These are phyloP conservation scores for Alternaria metachromatica DNA, from an alignment of 2,329 filamentous ascomycete genomes.

Conservation along the genomic window DNA sequence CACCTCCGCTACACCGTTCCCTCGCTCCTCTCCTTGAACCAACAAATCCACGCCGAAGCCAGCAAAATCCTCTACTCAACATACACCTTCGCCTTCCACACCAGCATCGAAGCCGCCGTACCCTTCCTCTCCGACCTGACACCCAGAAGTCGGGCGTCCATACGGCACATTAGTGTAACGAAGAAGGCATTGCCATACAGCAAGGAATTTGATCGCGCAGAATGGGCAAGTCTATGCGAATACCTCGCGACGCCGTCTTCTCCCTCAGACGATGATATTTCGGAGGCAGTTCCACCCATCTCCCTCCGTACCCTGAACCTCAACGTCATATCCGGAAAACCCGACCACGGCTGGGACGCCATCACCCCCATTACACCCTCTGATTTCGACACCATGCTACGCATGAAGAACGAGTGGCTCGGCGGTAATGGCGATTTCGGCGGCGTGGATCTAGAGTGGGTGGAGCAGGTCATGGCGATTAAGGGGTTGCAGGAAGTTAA, in stretches of 20 bases:
- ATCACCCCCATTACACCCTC: conserved; percentile 38
- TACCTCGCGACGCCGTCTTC: conserved; percentile 34
- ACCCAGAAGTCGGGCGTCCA: conserved; percentile 54
- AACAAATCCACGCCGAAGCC: conserved; percentile 61
- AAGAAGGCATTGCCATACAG: conserved; percentile 63
- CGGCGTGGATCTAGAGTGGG: conserved; percentile 60
- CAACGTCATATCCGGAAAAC: conserved; percentile 63
- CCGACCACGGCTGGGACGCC: conserved; percentile 57
- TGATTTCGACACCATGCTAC: conserved; percentile 34
- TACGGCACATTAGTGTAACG: conserved; percentile 61
- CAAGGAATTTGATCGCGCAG: conserved; percentile 62
- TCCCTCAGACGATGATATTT: neutral
- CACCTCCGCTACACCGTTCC: conserved; percentile 54
- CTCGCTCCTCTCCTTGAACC: conserved; percentile 35
- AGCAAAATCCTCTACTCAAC: conserved; percentile 62
- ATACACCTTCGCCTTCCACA: conserved; percentile 66
- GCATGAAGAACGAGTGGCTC: conserved; percentile 35
- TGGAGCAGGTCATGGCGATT: conserved; percentile 61
- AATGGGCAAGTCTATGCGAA: conserved; percentile 62
- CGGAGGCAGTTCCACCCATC: neutral
- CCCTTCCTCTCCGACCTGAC: conserved; percentile 67
- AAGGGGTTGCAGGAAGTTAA: conserved; percentile 58
- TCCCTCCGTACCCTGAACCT: conserved; percentile 47
- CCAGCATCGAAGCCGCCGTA: conserved; percentile 65
- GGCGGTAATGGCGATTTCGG: conserved; percentile 21